phyloP scores from a whole-genome alignment of 2,329 filamentous ascomycete species.

The Trichoderma atroviride region DNA sequence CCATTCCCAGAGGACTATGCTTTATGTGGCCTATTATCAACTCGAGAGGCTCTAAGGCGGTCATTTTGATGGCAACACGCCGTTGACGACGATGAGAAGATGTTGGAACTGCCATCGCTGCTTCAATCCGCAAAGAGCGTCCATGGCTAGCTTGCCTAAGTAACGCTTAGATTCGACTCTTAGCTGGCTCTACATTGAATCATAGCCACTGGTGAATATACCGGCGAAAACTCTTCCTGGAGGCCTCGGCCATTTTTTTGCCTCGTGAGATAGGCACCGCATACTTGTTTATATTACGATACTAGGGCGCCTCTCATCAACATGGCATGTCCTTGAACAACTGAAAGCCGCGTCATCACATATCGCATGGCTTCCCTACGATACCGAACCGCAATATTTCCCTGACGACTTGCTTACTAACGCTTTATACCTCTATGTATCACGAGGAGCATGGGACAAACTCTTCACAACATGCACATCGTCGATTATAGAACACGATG shows the following conservation, averaged over 20 bases:
- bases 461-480: background rate
- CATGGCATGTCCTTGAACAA: too few relatives aligned
- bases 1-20: slow-evolving; percentile 71
- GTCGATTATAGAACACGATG: background rate
- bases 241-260: background rate
- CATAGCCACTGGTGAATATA: background rate
- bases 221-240: background rate
- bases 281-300: background rate
- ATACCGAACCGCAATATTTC: background rate
- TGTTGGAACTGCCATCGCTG: background rate
- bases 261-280: background rate
- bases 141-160: background rate
- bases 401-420: background rate
- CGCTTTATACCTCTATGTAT: background rate
- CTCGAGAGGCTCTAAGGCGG: background rate
- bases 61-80: background rate
- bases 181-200: background rate
- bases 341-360: background rate
- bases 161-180: background rate
- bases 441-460: background rate
- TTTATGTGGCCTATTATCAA: slow-evolving; percentile 53
- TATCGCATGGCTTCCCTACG: background rate
- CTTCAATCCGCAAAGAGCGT: background rate
- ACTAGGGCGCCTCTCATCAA: background rate
- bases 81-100: background rate